phyloP scores from a whole-genome alignment of 2,329 filamentous ascomycete species.

The Harringtonia lauricola region DNA sequence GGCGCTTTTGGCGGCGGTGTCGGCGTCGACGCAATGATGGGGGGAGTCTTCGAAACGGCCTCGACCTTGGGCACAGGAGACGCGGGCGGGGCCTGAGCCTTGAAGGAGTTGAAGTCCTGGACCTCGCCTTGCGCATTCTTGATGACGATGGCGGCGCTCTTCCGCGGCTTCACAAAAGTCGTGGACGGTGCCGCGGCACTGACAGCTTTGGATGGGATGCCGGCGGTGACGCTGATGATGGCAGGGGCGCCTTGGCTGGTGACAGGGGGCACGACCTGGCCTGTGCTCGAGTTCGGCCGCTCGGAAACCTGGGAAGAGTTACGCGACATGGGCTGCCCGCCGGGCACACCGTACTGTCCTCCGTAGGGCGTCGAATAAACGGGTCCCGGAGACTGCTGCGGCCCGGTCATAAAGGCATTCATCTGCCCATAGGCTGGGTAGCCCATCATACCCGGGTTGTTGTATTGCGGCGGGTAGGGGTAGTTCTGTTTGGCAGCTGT shows the following conservation, averaged over 20 bases:
- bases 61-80: constrained; percentile 40
- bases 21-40: constrained; percentile 61
- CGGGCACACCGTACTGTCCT: constrained; percentile 19
- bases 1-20: constrained; percentile 71
- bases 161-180: constrained; percentile 42
- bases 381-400: constrained; percentile 33
- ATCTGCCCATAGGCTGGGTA: constrained; percentile 23
- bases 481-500: constrained; percentile 58
- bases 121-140: constrained; percentile 73
- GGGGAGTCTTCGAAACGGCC: constrained; percentile 52
- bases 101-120: constrained; percentile 54
- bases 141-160: constrained; percentile 70
- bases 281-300: constrained; percentile 53
- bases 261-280: constrained; percentile 47
- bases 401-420: constrained; percentile 24
- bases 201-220: constrained; percentile 11
- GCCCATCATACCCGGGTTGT: constrained; percentile 26
- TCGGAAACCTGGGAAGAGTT: constrained; percentile 72
- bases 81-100: constrained; percentile 31
- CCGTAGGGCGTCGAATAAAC: constrained; percentile 37
- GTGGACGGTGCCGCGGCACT: constrained; percentile 30
- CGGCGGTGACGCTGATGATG: constrained; percentile 29
- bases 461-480: constrained; percentile 36
- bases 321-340: constrained; percentile 68
- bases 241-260: constrained; percentile 34